phyloP scores from a whole-genome alignment of 345 rosid genomes.

The Lenwebbia sp. region DNA sequence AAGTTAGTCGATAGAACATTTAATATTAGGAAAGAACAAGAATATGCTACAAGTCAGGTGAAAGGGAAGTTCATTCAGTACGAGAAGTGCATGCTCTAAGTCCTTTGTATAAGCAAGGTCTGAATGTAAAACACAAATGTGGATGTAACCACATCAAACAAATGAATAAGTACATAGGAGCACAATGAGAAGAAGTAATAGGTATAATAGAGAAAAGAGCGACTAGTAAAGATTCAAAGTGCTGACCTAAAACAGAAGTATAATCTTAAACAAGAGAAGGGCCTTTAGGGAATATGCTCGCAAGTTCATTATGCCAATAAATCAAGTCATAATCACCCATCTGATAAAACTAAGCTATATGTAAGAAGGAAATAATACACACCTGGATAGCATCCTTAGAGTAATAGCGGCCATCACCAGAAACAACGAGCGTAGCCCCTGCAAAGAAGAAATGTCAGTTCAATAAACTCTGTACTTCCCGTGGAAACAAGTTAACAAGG shows the following conservation, averaged over 20 bases:
- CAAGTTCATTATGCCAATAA: background rate
- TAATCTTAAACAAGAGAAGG: background rate
- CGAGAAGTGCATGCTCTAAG: background rate
- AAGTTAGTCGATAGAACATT: background rate
- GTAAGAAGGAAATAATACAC: background rate
- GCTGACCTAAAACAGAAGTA: background rate
- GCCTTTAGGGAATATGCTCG: background rate
- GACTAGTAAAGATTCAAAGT: background rate
- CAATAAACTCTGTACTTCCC: background rate
- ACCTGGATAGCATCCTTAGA: slow-evolving; percentile 98
- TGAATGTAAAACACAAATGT: background rate
- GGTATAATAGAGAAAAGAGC: background rate
- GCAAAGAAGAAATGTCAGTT: slow-evolving; percentile 1
- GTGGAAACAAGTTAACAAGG: background rate
- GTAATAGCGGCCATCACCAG: slow-evolving; percentile 98
- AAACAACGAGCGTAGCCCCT: slow-evolving; percentile 97
- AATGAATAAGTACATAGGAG: background rate
- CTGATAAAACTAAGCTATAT: background rate
- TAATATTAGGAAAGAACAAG: background rate
- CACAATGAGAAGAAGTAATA: background rate
- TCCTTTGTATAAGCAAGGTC: background rate
- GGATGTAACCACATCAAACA: background rate
- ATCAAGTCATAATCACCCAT: background rate
- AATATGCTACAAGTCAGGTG: background rate
- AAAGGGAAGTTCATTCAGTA: background rate